Conservation (phyloP, 2,329 filamentous ascomycete species). For the Dryadomyces quercivorus region DNA sequence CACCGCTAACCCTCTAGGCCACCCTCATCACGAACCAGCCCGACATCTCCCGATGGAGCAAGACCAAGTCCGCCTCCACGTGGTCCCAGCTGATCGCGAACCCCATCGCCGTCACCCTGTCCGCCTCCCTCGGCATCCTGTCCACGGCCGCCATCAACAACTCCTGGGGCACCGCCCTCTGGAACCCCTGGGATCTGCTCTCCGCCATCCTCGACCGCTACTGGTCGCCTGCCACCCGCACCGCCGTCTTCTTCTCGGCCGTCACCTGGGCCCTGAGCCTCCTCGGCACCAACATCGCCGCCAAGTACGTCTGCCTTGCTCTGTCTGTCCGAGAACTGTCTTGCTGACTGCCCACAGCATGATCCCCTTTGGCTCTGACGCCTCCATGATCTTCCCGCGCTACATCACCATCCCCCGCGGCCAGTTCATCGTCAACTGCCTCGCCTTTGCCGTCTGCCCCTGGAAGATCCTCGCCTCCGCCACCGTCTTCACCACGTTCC, state of each 20-base stretch:
- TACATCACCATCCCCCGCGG: constrained; percentile 24
- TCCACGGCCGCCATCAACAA: constrained; percentile 30
- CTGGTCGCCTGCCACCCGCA: constrained; percentile 8
- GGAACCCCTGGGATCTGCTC: constrained; percentile 16
- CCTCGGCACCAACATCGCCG: constrained; percentile 14
- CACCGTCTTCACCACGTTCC: constrained; percentile 12
- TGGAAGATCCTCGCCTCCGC: constrained; percentile 16
- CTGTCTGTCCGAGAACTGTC: neutral
- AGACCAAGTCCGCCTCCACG: constrained; percentile 24
- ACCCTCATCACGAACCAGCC: constrained; percentile 27
- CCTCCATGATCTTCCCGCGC: constrained; percentile 21
- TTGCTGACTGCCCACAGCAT: constrained; percentile 11
- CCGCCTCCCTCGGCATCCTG: constrained; percentile 29
- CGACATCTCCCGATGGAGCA: constrained; percentile 29
- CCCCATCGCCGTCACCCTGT: constrained; percentile 27
- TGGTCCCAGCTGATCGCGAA: constrained; percentile 29
- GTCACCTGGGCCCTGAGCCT: constrained; percentile 12
- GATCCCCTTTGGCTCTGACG: constrained; percentile 24
- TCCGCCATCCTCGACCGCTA: constrained; percentile 14
- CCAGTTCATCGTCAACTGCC: constrained; percentile 14
- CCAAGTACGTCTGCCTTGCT: constrained; percentile 12
- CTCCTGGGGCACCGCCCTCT: constrained; percentile 21
- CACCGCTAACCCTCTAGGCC: neutral
- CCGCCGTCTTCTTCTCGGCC: constrained; percentile 13
- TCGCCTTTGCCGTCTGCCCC: constrained; percentile 12